Conservation (phyloP, 805 yeast genomes). For the Saccharomycopsis babjevae region DNA sequence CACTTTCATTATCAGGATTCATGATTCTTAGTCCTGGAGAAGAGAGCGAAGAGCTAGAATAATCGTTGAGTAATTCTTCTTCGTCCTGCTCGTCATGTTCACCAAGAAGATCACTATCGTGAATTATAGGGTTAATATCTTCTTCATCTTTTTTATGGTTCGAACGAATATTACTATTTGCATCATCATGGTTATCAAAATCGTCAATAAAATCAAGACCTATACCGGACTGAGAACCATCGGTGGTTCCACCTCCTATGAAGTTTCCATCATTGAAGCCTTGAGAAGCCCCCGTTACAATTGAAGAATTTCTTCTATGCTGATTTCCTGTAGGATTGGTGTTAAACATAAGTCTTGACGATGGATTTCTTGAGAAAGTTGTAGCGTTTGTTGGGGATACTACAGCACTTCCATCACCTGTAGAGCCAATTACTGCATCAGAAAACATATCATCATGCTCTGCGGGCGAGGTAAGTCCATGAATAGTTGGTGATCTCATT, state of each 20-base stretch:
- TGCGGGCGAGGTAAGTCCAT: background rate
- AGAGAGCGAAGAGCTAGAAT: background rate
- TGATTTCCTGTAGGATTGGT: slow-evolving; percentile 2
- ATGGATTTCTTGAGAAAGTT: slow-evolving; percentile 13
- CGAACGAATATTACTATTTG: background rate
- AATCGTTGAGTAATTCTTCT: slow-evolving; percentile 1
- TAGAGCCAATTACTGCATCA: slow-evolving; percentile 15
- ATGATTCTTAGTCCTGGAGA: slow-evolving; percentile 14
- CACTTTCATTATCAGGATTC: slow-evolving; percentile 17
- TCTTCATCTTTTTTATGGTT: background rate
- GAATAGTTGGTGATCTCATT: background rate
- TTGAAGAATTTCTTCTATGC: background rate
- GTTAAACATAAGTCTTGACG: slow-evolving; percentile 8
- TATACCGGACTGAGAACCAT: background rate
- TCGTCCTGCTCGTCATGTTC: slow-evolving; percentile 12
- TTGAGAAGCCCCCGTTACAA: background rate
- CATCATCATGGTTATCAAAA: background rate
- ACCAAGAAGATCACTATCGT: background rate
- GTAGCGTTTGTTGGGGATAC: slow-evolving; percentile 1
- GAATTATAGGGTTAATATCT: background rate
- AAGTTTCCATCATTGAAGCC: background rate
- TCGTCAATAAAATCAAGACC: background rate
- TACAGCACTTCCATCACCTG: slow-evolving; percentile 14
- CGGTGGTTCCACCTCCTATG: background rate
- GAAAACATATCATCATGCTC: slow-evolving; percentile 6